Evolutionary conservation across 1,139 yeast species (phyloP).

Genomic region (Blastobotrys proliferans): DNA sequence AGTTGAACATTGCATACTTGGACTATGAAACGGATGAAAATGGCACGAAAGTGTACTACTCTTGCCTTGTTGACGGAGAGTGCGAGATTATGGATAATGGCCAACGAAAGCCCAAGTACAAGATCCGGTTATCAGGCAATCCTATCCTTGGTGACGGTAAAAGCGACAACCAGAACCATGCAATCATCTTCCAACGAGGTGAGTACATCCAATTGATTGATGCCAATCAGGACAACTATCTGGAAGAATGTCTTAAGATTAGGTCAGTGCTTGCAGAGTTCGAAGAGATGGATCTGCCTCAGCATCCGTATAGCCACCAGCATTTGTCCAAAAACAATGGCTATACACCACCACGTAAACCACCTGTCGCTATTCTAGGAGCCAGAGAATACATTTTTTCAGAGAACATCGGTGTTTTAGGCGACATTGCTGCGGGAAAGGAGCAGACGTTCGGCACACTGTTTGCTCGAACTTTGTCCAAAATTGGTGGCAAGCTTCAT

Average conservation of each 20-base stretch:
- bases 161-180: slow-evolving; percentile 79
- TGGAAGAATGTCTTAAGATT: slow-evolving; percentile 81
- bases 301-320: slow-evolving; percentile 24
- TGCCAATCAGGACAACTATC: slow-evolving; percentile 83
- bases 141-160: slow-evolving; percentile 91
- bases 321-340: slow-evolving; percentile 3
- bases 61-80: slow-evolving; percentile 58
- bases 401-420: slow-evolving; percentile 78
- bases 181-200: slow-evolving; percentile 75
- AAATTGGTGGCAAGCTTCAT: slow-evolving; percentile 82
- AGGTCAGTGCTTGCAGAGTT: slow-evolving; percentile 75
- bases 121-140: slow-evolving; percentile 68
- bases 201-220: slow-evolving; percentile 85
- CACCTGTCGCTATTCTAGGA: slow-evolving; percentile 80
- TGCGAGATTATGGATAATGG: slow-evolving; percentile 42
- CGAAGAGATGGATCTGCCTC: slow-evolving; percentile 49
- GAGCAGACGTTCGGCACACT: slow-evolving; percentile 91
- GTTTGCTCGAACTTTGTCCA: slow-evolving; percentile 80
- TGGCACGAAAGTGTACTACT: slow-evolving; percentile 43
- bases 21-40: slow-evolving; percentile 43
- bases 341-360: slow-evolving; percentile 19
- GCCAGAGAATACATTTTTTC: slow-evolving; percentile 87
- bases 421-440: slow-evolving; percentile 91
- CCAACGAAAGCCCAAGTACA: slow-evolving; percentile 46
- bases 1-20: slow-evolving; percentile 54